phyloP scores from a whole-genome alignment of 108 stramenopile species.

The Skeletonema potamos region DNA sequence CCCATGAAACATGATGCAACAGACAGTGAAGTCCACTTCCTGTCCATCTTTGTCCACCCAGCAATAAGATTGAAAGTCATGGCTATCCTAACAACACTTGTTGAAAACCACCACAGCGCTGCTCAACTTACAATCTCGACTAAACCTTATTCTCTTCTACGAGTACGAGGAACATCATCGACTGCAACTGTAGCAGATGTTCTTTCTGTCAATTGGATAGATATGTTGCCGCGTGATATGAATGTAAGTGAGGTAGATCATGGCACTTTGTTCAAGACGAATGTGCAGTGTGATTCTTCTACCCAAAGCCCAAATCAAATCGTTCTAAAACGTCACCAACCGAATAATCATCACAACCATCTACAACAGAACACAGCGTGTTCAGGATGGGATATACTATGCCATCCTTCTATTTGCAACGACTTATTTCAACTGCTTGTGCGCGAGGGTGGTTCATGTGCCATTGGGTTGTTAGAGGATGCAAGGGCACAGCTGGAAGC shows the following conservation, averaged over 20 bases:
- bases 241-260: constrained; percentile 10
- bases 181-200: constrained; percentile 10
- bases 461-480: constrained; percentile 79
- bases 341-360: constrained; percentile 27
- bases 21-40: constrained; percentile 1
- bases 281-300: constrained; percentile 3
- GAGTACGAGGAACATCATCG: constrained; percentile 31
- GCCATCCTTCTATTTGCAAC: constrained; percentile 39
- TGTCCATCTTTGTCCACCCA: constrained; percentile 41
- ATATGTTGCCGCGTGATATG: neutral
- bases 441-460: constrained; percentile 48
- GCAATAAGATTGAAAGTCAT: constrained; percentile 18
- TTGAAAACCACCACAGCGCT: neutral
- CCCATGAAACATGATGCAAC: neutral
- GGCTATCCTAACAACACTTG: constrained; percentile 8
- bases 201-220: neutral
- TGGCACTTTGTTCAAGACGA: constrained; percentile 19
- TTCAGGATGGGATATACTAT: constrained; percentile 73
- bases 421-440: constrained; percentile 55
- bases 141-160: constrained; percentile 30
- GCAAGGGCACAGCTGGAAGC: constrained; percentile 58
- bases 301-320: constrained; percentile 12
- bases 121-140: constrained; percentile 12
- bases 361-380: constrained; percentile 53
- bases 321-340: constrained; percentile 30